phyloP scores from a whole-genome alignment of 306 rosid genomes.

The Cicer pinnatifidum region DNA sequence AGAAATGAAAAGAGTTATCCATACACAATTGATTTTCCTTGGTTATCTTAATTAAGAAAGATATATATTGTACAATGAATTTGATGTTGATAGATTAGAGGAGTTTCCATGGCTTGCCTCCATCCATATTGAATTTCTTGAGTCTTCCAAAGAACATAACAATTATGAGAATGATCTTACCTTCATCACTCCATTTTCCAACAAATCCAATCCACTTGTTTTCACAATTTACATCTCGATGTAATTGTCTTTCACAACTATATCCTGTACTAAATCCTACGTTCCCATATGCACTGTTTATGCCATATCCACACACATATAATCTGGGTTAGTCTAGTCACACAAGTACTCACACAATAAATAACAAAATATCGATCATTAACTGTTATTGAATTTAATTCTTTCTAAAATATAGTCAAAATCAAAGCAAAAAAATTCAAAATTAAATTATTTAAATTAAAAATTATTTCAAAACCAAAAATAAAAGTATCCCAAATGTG shows the following conservation, averaged over 20 bases:
- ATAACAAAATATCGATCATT: no score
- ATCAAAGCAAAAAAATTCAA: no score
- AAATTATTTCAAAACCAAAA: no score
- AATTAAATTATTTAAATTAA: no score
- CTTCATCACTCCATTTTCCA: slow-evolving; percentile 47
- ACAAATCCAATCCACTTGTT: slow-evolving; percentile 48
- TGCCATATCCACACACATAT: not conserved
- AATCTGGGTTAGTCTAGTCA: not conserved
- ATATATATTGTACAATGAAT: not conserved
- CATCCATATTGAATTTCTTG: slow-evolving; percentile 53
- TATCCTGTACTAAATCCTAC: slow-evolving; percentile 51
- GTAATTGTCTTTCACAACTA: slow-evolving; percentile 45
- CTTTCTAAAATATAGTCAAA: no score
- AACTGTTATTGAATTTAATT: no score
- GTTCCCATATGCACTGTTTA: slow-evolving; percentile 51
- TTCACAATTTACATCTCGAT: slow-evolving; percentile 29
- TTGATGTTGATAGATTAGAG: slow-evolving; percentile 25
- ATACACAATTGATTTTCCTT: no score
- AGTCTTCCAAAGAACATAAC: slow-evolving; percentile 57
- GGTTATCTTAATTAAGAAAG: no score
- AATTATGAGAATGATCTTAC: slow-evolving; percentile 43
- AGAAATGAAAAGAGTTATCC: no score
- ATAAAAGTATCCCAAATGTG: no score
- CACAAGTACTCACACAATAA: no score
- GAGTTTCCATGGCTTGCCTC: slow-evolving; percentile 53